These are phyloP conservation scores for Drosera spatulata DNA, from an alignment of 179 eudicot species.

Conservation along the genomic window DNA sequence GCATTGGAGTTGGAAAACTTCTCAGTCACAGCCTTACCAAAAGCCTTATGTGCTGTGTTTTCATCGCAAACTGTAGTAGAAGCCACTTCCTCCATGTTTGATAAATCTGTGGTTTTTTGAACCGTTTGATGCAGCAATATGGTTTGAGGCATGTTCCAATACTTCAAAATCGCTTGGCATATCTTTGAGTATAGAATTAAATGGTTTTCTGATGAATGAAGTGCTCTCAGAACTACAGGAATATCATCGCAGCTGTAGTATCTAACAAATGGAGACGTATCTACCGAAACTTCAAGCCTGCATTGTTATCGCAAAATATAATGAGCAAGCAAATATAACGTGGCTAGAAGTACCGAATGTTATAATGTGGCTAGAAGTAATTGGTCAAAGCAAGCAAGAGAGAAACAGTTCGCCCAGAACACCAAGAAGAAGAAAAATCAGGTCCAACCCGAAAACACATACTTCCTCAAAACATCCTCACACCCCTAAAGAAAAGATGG, in stretches of 20 bases:
- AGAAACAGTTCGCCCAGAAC: no score
- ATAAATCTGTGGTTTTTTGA: constrained; percentile 17
- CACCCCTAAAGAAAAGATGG: no score
- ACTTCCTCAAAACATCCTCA: no score
- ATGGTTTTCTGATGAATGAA: constrained; percentile 43
- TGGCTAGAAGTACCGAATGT: not conserved
- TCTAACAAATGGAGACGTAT: constrained; percentile 34
- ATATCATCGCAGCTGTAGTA: constrained; percentile 61
- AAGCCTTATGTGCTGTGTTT: constrained; percentile 11
- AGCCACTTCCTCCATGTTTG: constrained; percentile 13
- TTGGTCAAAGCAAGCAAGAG: no score
- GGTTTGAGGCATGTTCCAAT: constrained; percentile 56
- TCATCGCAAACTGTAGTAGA: constrained; percentile 16
- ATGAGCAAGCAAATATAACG: not conserved
- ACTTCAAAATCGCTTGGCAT: constrained; percentile 46
- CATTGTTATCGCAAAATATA: constrained; percentile 9
- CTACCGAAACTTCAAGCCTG: constrained; percentile 51
- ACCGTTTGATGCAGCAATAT: constrained; percentile 17
- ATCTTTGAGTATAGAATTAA: constrained; percentile 39
- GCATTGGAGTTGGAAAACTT: no score
- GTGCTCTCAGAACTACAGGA: constrained; percentile 41
- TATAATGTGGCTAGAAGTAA: not conserved
- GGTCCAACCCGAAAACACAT: no score
- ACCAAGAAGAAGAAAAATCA: no score
- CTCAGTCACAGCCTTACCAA: no score